Evolutionary conservation across 306 rosid genomes (phyloP), one percentile per base, ranked within the genome.

Genomic region (Citrullus amarus): DNA sequence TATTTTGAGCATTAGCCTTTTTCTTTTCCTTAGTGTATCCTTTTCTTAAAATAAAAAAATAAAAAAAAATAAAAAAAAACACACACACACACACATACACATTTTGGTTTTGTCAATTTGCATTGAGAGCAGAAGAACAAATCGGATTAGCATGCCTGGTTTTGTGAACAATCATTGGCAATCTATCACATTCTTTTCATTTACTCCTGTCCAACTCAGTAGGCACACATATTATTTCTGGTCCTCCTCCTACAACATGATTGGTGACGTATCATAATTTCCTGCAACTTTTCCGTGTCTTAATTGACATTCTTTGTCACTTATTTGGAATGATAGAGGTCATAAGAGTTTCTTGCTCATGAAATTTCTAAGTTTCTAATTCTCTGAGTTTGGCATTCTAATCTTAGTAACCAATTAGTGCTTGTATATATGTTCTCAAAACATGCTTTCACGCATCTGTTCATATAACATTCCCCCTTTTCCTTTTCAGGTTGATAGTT

Each of bases 401-500:
- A 22, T 71, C 41, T 46, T 46, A 25, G 14, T 18, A 20, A 48
- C 22, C 55, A 48, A 46, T 22, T 71, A 71, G 57, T 48, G 76
- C 59, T 71, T 48, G 39, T 71, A 48, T 11, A 22, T 71, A 20
- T 69, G 76, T 70, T 70, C 57, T 25, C 41, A 71, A 48, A 71
- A 71, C 76, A 71, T 48, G 76, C 20, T 10, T 48, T 48, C 13
- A 9, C 25, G 5, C 36, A 41, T 56, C 9, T 2, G 39, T 36
- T 10, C 34, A 57, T 77, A 4, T 38, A 36, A 63, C 32, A 15
- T 78, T 32, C 17, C 8, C 28, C 8, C 39, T 30, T 48, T 71
- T 69, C 63, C 30, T 39, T 87, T 77, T 81, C 92, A 95, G 97
- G 90, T 95, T 80, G 98, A 95, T 86, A 84, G 97, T 62, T 87